These are phyloP conservation scores for Diaporthe vexans DNA, from an alignment of 2,329 filamentous ascomycete genomes.

Conservation along the genomic window DNA sequence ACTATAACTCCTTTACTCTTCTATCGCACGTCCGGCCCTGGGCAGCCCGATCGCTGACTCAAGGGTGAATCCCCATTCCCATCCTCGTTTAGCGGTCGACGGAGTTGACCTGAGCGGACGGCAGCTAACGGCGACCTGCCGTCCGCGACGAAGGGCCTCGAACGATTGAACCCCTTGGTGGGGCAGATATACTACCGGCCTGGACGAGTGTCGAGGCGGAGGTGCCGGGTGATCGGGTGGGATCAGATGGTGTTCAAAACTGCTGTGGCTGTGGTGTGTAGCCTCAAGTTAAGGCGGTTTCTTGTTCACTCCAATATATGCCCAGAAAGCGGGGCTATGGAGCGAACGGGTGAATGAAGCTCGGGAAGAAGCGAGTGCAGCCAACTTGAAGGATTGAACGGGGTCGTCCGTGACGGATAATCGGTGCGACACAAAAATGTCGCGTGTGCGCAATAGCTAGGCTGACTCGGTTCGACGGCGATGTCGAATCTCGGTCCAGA, in stretches of 20 bases:
- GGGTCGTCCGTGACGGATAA: constrained; percentile 16
- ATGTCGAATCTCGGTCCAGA: background rate
- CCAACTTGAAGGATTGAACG: constrained; percentile 53
- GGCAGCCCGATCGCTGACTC: constrained; percentile 39
- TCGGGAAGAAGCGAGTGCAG: constrained; percentile 65
- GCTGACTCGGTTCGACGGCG: background rate
- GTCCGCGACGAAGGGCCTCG: constrained; percentile 47
- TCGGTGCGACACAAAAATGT: constrained; percentile 7
- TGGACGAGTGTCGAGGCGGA: constrained; percentile 14
- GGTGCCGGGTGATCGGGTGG: background rate
- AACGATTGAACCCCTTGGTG: constrained; percentile 25
- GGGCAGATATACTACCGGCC: constrained; percentile 27
- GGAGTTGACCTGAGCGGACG: constrained; percentile 48
- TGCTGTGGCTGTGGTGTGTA: background rate
- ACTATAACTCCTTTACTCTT: constrained; percentile 21
- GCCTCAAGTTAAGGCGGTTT: constrained; percentile 91
- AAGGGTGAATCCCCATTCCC: constrained; percentile 42
- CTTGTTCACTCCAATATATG: constrained; percentile 96
- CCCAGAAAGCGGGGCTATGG: constrained; percentile 92
- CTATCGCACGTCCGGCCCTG: constrained; percentile 26
- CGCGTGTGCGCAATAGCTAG: constrained; percentile 1
- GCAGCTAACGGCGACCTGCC: constrained; percentile 52
- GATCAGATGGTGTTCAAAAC: constrained; percentile 1
- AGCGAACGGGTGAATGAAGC: constrained; percentile 88
- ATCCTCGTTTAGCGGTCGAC: constrained; percentile 38